Evolutionary conservation across 2,329 filamentous ascomycete species (phyloP).

Genomic region (Aspergillus sp.): DNA sequence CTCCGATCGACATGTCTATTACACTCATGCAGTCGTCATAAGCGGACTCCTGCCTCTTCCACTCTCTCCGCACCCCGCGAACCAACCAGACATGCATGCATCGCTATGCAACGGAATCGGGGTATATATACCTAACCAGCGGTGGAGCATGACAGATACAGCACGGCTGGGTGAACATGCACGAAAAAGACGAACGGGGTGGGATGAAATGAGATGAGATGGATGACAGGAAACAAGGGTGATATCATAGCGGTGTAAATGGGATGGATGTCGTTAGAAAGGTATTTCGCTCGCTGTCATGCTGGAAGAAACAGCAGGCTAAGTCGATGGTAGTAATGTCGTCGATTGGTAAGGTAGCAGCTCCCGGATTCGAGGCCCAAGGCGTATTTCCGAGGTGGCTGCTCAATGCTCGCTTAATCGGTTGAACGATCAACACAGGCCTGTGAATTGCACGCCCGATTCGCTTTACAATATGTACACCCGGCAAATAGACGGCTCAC

Average conservation of each 20-base stretch:
- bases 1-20: conserved; percentile 13
- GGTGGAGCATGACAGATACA: conserved; percentile 12
- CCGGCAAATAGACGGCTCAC: background rate
- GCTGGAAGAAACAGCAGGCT: conserved; percentile 1
- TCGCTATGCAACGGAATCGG: conserved; percentile 16
- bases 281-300: conserved; percentile 2
- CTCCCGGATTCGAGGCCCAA: no score
- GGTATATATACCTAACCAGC: conserved; percentile 16
- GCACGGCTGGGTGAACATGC: conserved; percentile 7
- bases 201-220: conserved; percentile 2
- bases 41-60: conserved; percentile 6
- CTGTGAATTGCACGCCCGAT: background rate
- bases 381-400: background rate
- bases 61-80: conserved; percentile 11
- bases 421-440: background rate
- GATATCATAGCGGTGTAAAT: conserved; percentile 2
- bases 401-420: background rate
- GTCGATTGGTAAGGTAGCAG: no score
- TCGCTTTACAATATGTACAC: background rate
- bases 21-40: conserved; percentile 19
- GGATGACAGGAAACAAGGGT: conserved; percentile 1
- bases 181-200: conserved; percentile 2
- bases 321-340: background rate
- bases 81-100: conserved; percentile 7
- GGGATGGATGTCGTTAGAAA: conserved; percentile 3